Base-by-base conservation (phyloP, 23 red algal species). In the Pyropia yezoensis region DNA sequence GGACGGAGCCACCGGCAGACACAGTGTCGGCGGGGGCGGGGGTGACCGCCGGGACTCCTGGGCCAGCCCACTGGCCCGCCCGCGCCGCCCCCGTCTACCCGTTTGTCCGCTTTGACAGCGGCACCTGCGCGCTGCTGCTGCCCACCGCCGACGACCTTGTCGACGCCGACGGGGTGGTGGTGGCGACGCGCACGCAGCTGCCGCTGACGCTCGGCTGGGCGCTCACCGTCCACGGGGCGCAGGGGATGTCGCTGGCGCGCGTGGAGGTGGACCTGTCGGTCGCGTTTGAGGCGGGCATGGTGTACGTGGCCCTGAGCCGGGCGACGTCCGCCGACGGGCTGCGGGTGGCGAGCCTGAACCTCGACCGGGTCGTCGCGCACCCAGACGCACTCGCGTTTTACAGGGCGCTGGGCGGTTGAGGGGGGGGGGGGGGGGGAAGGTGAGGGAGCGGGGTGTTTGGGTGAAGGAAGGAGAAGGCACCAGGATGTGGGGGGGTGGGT, bases 161-260 rank as follows among this genome's bases (percentile, higher is more conserved):
- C 32, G 79, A 71, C 21, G 47, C 67, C 49, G 15, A 75, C 25
- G 79, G 79, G 11, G 27, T 59, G 60, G 69, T 75, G 9, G 69
- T 75, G 14, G 79, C 54, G 20, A 21, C 23, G 3, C 47, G 68
- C 20, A 33, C 30, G 22, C 79, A 84, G 49, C 47, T 84, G 14
- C 79, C 79, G 22, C 61, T 84, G 9, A 75, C 65, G 14, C 69
- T 84, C 15, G 79, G 79, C 16, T 84, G 79, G 79, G 79, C 79
- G 18, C 24, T 84, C 1, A 67, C 79, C 15, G 75, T 84, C 25
- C 79, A 84, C 60, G 75, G 75, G 17, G 45, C 79, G 58, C 79
- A 84, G 20, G 79, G 79, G 18, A 84, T 84, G 79, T 75, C 79
- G 20, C 32, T 84, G 58, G 15, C 26, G 16, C 54, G 69, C 23